Evolutionary conservation across 768 basidiomycete species (phyloP).

Genomic region (Favolaschia claudopus): DNA sequence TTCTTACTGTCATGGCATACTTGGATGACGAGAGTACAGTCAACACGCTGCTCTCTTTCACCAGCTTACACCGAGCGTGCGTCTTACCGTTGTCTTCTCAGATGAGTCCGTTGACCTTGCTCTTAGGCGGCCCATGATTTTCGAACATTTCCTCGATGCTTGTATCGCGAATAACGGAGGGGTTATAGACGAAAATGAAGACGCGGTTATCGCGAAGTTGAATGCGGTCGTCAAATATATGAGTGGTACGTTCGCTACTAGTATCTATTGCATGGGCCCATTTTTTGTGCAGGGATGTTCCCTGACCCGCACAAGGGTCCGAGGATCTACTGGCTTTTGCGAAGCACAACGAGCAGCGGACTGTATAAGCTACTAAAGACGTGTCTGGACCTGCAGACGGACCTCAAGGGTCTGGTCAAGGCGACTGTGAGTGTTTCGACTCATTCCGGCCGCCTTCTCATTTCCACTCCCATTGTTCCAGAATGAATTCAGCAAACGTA

Average conservation of each 20-base stretch:
- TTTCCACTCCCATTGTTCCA: slow-evolving; percentile 35
- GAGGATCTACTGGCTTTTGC: slow-evolving; percentile 88
- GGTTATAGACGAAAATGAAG: slow-evolving; percentile 86
- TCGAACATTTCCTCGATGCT: slow-evolving; percentile 71
- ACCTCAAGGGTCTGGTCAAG: slow-evolving; percentile 82
- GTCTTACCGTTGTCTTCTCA: slow-evolving; percentile 35
- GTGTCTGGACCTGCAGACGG: slow-evolving; percentile 84
- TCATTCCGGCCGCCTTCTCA: neutral
- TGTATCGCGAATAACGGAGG: slow-evolving; percentile 92
- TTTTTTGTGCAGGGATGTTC: slow-evolving; percentile 50
- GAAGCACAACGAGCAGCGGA: slow-evolving; percentile 82
- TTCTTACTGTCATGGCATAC: slow-evolving; percentile 75
- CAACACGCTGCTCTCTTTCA: slow-evolving; percentile 64
- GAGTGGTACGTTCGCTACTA: slow-evolving; percentile 55
- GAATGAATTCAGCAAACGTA: slow-evolving; percentile 80
- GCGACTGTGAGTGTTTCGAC: slow-evolving; percentile 68
- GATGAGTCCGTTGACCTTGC: slow-evolving; percentile 1
- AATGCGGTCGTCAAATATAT: slow-evolving; percentile 62
- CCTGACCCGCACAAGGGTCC: slow-evolving; percentile 73
- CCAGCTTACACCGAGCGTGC: slow-evolving; percentile 69
- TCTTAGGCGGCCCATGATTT: slow-evolving; percentile 70
- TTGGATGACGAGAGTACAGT: slow-evolving; percentile 65
- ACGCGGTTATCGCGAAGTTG: slow-evolving; percentile 61
- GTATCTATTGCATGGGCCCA: slow-evolving; percentile 3
- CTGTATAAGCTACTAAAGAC: slow-evolving; percentile 86